Conservation (phyloP, 257 asterid species). For the Plantago ovata region DNA sequence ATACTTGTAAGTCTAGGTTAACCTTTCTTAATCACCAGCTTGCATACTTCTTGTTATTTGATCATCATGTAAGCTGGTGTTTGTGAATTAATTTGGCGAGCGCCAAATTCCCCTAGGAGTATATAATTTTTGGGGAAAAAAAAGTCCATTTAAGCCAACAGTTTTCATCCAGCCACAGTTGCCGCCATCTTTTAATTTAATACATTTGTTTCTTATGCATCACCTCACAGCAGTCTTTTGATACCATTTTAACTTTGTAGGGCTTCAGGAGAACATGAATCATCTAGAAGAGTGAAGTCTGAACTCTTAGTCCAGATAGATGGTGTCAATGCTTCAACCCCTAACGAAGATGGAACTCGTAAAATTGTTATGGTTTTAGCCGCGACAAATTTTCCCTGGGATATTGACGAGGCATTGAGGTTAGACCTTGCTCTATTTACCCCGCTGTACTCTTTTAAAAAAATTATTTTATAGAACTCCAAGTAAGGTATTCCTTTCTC, state of each 20-base stretch:
- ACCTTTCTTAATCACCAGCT: too few relatives aligned
- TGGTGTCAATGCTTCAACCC: slow-evolving; percentile 77
- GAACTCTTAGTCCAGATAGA: slow-evolving; percentile 94
- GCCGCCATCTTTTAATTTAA: background rate
- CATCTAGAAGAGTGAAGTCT: slow-evolving; percentile 91
- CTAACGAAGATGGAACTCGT: slow-evolving; percentile 90
- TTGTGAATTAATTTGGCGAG: too few relatives aligned
- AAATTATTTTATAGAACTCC: slow-evolving; percentile 3
- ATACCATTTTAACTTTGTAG: slow-evolving; percentile 30
- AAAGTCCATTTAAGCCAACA: too few relatives aligned
- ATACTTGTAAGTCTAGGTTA: too few relatives aligned
- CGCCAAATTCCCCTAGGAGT: too few relatives aligned
- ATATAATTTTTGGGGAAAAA: too few relatives aligned
- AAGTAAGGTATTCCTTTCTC: slow-evolving; percentile 4
- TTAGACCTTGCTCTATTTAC: slow-evolving; percentile 25
- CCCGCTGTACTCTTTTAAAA: slow-evolving; percentile 8
- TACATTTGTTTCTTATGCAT: slow-evolving; percentile 1
- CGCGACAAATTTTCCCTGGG: slow-evolving; percentile 99
- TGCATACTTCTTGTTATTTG: too few relatives aligned
- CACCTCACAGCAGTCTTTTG: slow-evolving; percentile 18
- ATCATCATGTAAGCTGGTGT: background rate
- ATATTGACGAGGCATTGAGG: slow-evolving; percentile 98
- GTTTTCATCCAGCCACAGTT: too few relatives aligned
- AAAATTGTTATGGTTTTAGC: slow-evolving; percentile 98
- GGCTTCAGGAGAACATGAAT: slow-evolving; percentile 98